Base-by-base conservation (phyloP, 2,329 filamentous ascomycete genomes). In the Trichoderma afroharzianum region DNA sequence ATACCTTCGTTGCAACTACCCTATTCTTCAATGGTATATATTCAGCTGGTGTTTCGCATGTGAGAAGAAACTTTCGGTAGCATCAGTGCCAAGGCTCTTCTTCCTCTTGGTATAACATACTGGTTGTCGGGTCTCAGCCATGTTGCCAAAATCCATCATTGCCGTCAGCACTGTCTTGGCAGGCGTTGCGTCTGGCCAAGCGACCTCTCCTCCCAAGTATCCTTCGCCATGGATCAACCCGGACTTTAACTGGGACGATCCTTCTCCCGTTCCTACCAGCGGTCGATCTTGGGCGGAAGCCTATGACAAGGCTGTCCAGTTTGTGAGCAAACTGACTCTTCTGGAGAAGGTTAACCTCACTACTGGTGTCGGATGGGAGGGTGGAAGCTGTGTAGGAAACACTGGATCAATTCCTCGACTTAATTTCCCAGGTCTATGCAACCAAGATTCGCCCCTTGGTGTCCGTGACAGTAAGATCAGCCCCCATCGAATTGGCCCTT, bases 341-440 rank as follows among this genome's bases (percentile, higher is more conserved):
- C 32, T 62, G 21, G 58, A 62, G 58, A 62, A 62, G 32, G 58
- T 62, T 8, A 62, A 62, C 58, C 58, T 62, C 32, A 62, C 58
- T 26, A 62, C 58, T 26, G 58, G 58, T 62, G 58, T 62, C 15
- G 58, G 58, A 26, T 62, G 58, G 58, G 58, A 62, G 58, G 58
- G 58, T 6, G 58, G 58, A 62, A 39, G 15, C 9, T 86, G 85
- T 68, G 82, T 83, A 1, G 85, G 85, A 3, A 85, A 83, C 70
- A 84, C 84, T 0, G 84, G 84, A 4, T 81, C 80, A 0, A 80
- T 86, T 1, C 83, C 84, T 6, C 80, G 84, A 2, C 76, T 86
- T 1, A 77, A 78, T 4, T 86, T 83, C 79, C 83, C 83, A 0
- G 84, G 84, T 1, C 78, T 47, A n/a, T 47, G 43, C 1, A 47